phyloP scores from a whole-genome alignment of 2,329 filamentous ascomycete genomes.

The Paradendryphiella salina region DNA sequence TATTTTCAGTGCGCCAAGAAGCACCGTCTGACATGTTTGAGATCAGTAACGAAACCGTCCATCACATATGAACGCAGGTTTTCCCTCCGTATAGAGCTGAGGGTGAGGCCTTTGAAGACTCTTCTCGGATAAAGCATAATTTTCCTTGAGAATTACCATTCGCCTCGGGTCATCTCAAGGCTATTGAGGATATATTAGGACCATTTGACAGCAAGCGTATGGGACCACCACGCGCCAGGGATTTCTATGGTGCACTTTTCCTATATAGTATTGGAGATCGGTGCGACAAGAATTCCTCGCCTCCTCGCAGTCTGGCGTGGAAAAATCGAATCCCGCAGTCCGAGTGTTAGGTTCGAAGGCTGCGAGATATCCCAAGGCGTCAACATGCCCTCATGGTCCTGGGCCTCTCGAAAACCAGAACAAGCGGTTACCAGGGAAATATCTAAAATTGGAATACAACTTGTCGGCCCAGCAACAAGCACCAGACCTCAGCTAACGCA shows the following conservation, averaged over 20 bases:
- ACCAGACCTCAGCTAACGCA: background rate
- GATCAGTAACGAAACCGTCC: too few relatives aligned
- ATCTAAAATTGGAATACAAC: background rate
- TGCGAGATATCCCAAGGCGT: too few relatives aligned
- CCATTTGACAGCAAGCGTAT: background rate
- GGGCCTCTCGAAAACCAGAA: background rate
- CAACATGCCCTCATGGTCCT: background rate
- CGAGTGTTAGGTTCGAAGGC: background rate
- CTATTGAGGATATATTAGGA: constrained; percentile 4
- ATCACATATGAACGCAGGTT: too few relatives aligned
- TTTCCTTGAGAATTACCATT: background rate
- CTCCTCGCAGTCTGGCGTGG: background rate
- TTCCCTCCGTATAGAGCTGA: too few relatives aligned
- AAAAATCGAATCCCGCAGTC: background rate
- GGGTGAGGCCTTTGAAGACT: too few relatives aligned
- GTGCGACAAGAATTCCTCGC: too few relatives aligned
- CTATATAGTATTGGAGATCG: background rate
- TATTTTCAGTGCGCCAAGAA: constrained; percentile 37
- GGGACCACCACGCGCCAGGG: background rate
- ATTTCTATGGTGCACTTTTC: constrained; percentile 5
- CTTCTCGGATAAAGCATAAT: background rate
- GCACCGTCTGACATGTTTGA: background rate
- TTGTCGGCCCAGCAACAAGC: too few relatives aligned
- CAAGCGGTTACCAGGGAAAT: too few relatives aligned
- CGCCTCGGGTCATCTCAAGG: background rate